These are phyloP conservation scores for Xylaria sp. DNA, from an alignment of 2,329 filamentous ascomycete species.

Conservation along the genomic window DNA sequence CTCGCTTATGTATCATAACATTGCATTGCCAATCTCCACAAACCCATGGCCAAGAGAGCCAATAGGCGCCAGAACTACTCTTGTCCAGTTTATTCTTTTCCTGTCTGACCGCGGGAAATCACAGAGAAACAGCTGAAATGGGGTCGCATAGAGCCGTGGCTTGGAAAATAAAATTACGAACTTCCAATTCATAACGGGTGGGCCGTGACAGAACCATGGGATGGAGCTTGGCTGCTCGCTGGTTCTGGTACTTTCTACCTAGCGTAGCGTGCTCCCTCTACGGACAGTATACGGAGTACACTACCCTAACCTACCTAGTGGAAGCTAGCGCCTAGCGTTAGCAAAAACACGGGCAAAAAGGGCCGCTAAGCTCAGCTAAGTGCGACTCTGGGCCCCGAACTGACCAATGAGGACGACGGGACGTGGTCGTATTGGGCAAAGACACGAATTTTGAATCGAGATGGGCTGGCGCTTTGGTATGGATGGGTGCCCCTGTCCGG, in stretches of 20 bases:
- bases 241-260: too few relatives aligned
- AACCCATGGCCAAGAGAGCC: neutral
- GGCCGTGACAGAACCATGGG: neutral
- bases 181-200: conserved; percentile 17
- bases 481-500: neutral
- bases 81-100: neutral
- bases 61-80: conserved; percentile 5
- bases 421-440: conserved; percentile 38
- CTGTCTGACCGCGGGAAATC: conserved; percentile 21
- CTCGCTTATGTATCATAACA: neutral
- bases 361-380: neutral
- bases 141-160: conserved; percentile 28
- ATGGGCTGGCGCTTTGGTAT: conserved; percentile 12
- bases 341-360: conserved; percentile 1
- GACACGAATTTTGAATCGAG: conserved; percentile 35
- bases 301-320: too few relatives aligned
- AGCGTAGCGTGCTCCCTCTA: neutral
- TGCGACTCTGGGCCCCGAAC: neutral
- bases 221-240: neutral
- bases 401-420: conserved; percentile 26
- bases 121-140: conserved; percentile 31
- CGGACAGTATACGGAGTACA: neutral
- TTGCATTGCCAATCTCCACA: conserved; percentile 34
- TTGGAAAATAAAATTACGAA: conserved; percentile 36
- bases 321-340: too few relatives aligned